Evolutionary conservation across 306 rosid species (phyloP).

Genomic region (Glycine tomentella): DNA sequence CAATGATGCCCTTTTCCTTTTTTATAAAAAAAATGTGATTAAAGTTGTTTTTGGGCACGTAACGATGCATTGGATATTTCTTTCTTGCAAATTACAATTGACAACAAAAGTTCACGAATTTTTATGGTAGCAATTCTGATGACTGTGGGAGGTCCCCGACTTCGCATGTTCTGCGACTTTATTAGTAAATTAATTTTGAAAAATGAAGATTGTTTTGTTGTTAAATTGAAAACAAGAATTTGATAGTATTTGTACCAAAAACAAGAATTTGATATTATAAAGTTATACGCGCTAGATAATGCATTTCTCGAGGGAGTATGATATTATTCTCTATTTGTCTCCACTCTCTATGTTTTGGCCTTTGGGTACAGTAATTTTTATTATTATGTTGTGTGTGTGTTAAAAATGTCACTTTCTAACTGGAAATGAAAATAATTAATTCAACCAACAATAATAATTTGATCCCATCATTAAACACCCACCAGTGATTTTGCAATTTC

Average conservation of each 20-base stretch:
- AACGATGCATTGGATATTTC: background rate
- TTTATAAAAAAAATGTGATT: background rate
- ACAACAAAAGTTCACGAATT: conserved; percentile 23
- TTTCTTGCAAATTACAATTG: background rate
- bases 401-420: no score
- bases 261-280: background rate
- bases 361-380: background rate
- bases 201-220: background rate
- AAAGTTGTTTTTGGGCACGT: no score
- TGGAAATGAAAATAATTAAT: no score
- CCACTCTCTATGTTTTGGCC: background rate
- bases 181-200: background rate
- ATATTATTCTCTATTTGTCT: background rate
- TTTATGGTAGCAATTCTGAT: background rate
- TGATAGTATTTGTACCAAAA: no score
- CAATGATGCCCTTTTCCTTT: background rate
- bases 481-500: no score
- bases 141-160: background rate
- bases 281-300: background rate
- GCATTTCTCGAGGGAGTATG: background rate
- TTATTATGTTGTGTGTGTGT: no score
- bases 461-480: no score
- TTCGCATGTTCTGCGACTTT: conserved; percentile 6
- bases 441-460: no score
- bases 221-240: background rate